Base-by-base conservation (phyloP, 1,139 yeast genomes). In the Saccharomyces uvarum region DNA sequence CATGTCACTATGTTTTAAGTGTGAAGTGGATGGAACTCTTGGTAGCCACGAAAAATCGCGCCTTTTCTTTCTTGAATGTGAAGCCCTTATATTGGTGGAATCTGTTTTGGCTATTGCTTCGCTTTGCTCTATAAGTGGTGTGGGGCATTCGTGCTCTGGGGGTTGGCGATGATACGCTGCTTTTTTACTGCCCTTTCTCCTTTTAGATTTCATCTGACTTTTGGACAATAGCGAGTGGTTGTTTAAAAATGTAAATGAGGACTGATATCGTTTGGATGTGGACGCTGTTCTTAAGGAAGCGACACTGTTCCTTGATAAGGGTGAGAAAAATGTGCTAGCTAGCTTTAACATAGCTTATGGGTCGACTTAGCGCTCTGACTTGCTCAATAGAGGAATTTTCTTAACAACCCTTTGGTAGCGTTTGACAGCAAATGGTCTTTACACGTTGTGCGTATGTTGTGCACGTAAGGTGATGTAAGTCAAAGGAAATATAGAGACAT, bases 1-100 rank as follows among this genome's bases (percentile, higher is more conserved):
- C 44, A 67, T 57, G 21, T 66, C 67, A 11, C 58, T 57, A 1
- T 59, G 64, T 21, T 61, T 60, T 8, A 66, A 44, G 53, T 65
- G 60, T 14, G 55, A 55, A 19, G 67, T 66, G 4, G 63, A 58
- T 16, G 67, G 66, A 13, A 63, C 70, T 50, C 63, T 57, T 32
- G 71, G 71, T 19, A 68, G 48, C 57, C 67, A 60, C 9, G 67
- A 61, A 52, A 61, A 67, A 51, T 60, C 66, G 38, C 53, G 53
- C 31, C 52, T 58, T 33, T 52, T 56, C 24, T 54, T 56, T 49
- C 49, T 50, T 50, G 16, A n/a, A n/a, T 21, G 24, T 4, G 44
- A 13, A 4, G 48, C 16, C n/a, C 27, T 50, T 9, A 38, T 24
- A 27, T 48, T 13, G 11, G 47, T 46, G 24, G 48, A 21, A 14